Percentiles rank a stretch among this genome's conserved stretches.
phyloP scores from a whole-genome alignment of 2,329 filamentous ascomycete species.

The Cercospora citrullina region DNA sequence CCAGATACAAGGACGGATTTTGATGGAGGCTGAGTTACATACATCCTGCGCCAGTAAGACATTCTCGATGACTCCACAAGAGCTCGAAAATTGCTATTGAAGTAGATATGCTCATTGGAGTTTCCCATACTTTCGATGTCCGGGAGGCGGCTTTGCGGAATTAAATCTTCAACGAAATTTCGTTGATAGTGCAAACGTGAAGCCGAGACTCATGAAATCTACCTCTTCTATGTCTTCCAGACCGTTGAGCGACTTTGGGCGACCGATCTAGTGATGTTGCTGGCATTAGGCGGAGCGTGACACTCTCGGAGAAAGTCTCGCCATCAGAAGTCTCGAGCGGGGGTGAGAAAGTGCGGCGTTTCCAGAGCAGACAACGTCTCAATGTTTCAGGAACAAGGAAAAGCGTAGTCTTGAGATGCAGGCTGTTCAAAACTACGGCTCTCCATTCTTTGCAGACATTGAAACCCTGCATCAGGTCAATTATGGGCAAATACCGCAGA shows the following conservation, averaged over 20 bases:
- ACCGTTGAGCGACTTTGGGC: not conserved
- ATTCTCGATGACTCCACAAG: not conserved
- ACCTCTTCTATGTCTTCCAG: not conserved
- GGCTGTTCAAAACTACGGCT: not conserved
- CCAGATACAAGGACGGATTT: not conserved
- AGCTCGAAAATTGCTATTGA: not conserved
- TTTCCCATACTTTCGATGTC: not conserved
- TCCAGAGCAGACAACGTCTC: not conserved
- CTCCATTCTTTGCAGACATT: slow-evolving; percentile 1
- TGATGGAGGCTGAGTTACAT: not conserved
- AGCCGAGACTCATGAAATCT: not conserved
- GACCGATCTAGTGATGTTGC: not conserved
- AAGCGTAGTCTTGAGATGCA: not conserved
- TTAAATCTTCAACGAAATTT: not conserved
- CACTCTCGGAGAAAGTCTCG: not conserved
- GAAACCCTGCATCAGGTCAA: not conserved
- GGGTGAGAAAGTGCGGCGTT: not conserved
- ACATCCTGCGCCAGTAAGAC: not conserved
- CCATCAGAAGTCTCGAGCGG: not conserved
- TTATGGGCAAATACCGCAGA: not conserved
- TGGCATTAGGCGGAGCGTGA: not conserved
- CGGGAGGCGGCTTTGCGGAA: not conserved
- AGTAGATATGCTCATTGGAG: not conserved
- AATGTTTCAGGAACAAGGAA: not conserved
- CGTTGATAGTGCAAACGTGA: not conserved